Percentiles rank a stretch among this genome's conserved stretches.
phyloP scores from a whole-genome alignment of 352 stramenopile genomes.

The Phytophthora europaea region DNA sequence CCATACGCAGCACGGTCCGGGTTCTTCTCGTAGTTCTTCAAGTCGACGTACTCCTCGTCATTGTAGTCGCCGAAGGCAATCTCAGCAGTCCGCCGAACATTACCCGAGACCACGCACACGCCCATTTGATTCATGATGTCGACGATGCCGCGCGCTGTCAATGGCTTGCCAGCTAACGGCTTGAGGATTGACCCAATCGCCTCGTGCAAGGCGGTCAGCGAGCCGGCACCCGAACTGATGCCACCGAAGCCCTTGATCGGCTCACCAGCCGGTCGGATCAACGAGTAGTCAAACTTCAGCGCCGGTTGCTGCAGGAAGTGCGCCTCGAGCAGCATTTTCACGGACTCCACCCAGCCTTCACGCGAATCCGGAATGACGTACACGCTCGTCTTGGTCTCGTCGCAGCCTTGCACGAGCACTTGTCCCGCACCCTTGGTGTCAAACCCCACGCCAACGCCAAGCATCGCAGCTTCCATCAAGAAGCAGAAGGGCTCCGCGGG shows the following conservation, averaged over 20 bases:
- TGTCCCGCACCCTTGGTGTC: conserved; percentile 91
- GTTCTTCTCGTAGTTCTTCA: conserved; percentile 94
- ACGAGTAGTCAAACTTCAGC: conserved; percentile 84
- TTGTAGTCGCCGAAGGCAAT: conserved; percentile 94
- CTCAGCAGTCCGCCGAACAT: conserved; percentile 94
- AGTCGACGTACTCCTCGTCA: conserved; percentile 88
- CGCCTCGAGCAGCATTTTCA: conserved; percentile 84
- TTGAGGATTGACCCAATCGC: conserved; percentile 70
- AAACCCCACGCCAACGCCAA: conserved; percentile 95
- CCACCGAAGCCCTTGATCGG: conserved; percentile 94
- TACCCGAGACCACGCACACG: conserved; percentile 93
- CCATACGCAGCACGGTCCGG: conserved; percentile 89
- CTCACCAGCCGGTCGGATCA: conserved; percentile 83
- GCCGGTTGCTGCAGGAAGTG: conserved; percentile 72
- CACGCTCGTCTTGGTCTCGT: conserved; percentile 22
- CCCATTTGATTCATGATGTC: conserved; percentile 95
- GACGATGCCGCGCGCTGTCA: conserved; percentile 87
- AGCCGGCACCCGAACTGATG: conserved; percentile 84
- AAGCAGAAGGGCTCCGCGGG: conserved; percentile 93
- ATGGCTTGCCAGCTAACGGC: conserved; percentile 48
- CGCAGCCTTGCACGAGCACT: conserved; percentile 51
- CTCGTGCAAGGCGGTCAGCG: conserved; percentile 80
- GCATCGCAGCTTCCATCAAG: conserved; percentile 96
- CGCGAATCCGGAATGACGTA: conserved; percentile 70
- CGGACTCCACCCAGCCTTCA: conserved; percentile 91